Evolutionary conservation across 371 early-diverging fungal genomes (phyloP).

Genomic region (Mortierella sp.): DNA sequence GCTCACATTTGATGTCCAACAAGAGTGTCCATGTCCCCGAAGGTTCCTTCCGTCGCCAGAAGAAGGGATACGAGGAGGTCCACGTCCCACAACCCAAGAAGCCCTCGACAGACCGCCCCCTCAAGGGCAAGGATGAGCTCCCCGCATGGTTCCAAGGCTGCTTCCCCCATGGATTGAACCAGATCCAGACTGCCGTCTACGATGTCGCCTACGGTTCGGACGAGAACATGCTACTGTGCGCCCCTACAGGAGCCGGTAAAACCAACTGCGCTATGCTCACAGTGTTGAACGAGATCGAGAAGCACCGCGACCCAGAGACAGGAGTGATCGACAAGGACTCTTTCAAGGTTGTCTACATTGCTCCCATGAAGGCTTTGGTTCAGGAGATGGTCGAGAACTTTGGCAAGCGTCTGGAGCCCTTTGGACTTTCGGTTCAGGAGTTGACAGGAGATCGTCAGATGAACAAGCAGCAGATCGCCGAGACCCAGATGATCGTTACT

Average conservation of each 20-base stretch:
- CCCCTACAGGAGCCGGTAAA: slow-evolving; percentile 99
- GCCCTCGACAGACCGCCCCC: slow-evolving; percentile 76
- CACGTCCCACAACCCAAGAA: slow-evolving; percentile 95
- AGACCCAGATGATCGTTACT: slow-evolving; percentile 98
- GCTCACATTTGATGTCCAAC: slow-evolving; percentile 97
- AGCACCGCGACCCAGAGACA: slow-evolving; percentile 80
- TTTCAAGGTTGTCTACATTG: slow-evolving; percentile 99
- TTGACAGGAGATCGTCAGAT: slow-evolving; percentile 99
- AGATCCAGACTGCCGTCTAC: slow-evolving; percentile 94
- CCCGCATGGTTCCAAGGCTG: slow-evolving; percentile 93
- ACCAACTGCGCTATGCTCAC: slow-evolving; percentile 99
- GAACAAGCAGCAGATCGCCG: slow-evolving; percentile 93
- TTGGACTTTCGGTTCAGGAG: slow-evolving; percentile 94
- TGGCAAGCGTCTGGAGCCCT: slow-evolving; percentile 78
- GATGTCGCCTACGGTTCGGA: slow-evolving; percentile 89
- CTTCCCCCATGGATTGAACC: slow-evolving; percentile 85
- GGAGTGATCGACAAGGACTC: slow-evolving; percentile 84
- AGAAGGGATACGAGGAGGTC: slow-evolving; percentile 97
- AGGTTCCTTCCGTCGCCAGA: slow-evolving; percentile 92
- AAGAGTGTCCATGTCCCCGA: slow-evolving; percentile 94
- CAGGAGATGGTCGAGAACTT: slow-evolving; percentile 98
- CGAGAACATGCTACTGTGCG: slow-evolving; percentile 97
- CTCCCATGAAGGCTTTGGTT: slow-evolving; percentile 99
- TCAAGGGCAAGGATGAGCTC: slow-evolving; percentile 78
- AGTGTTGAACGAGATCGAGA: slow-evolving; percentile 88